Evolutionary conservation across 208 protist genomes (phyloP), one percentile per base, ranked within the genome.

Genomic region (Zelonia costaricensis): DNA sequence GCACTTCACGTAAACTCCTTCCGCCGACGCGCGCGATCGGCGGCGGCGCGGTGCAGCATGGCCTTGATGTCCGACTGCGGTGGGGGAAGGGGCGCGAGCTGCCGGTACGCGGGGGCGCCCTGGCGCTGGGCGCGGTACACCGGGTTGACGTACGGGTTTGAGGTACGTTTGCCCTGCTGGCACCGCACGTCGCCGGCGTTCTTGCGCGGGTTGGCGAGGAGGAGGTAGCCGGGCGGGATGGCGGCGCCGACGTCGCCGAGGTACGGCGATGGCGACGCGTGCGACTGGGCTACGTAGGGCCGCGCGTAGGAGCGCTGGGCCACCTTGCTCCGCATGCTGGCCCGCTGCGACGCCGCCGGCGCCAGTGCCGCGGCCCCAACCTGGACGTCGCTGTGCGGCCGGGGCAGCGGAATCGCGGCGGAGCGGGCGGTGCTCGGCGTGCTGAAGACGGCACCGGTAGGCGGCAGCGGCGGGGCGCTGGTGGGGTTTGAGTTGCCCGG

Each of bases 1-100:
- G 28, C 23, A 16, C 4, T 10, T 28, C 28, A 65, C 5, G 47
- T 43, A 10, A 69, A 38, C 35, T 63, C 47, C 31, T 64, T 53
- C 28, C 72, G 52, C 18, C 84, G 81, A 27, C 84, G 79, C 13
- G 82, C 88, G 4, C 88, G 74, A 18, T 94, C 88, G 42, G 81
- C 54, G 0, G 84, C 81, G 4, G 88, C 88, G 7, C 80, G 71
- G 61, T 94, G 88, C 18, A 94, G 75, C 82, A 94, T 80, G 15
- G 80, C 70, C 47, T 84, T 88, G 39, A 94, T 94, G 60, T 94
- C 88, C 15, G 74, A 57, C 13, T 47, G 43, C 6, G 42, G 40
- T 0, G 51, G 40, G 16, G 59, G 42, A 4, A 61, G 28, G 2
- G 65, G 47, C 0, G 35, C 43, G 38, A 72, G 56, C 12, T 57